Percentiles rank a stretch among this genome's conserved stretches.
These are phyloP conservation scores for Cinchona pubescens DNA, from an alignment of 257 asterid genomes.

Conservation along the genomic window DNA sequence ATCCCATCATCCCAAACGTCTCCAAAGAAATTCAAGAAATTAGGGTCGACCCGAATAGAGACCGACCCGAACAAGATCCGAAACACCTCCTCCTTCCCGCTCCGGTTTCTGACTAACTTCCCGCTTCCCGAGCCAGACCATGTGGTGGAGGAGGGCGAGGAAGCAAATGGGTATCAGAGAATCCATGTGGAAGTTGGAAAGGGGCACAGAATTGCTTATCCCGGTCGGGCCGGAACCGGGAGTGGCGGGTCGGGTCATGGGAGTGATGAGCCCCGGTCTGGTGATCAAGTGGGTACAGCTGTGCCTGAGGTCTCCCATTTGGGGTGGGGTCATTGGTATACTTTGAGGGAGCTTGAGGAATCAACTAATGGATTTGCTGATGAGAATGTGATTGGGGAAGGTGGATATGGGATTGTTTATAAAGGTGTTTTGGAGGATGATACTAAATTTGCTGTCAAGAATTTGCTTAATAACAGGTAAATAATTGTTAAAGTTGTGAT, in stretches of 20 bases:
- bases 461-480: slow-evolving; percentile 87
- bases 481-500: slow-evolving; percentile 2
- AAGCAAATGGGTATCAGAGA: slow-evolving; percentile 34
- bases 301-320: slow-evolving; percentile 89
- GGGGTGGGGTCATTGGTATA: slow-evolving; percentile 99
- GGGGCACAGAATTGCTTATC: slow-evolving; percentile 49
- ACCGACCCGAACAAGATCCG: slow-evolving; percentile 26
- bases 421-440: slow-evolving; percentile 61
- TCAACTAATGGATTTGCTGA: slow-evolving; percentile 61
- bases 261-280: slow-evolving; percentile 48
- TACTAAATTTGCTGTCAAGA: slow-evolving; percentile 67
- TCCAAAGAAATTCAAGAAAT: slow-evolving; percentile 80
- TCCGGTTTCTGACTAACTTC: slow-evolving; percentile 38
- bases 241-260: slow-evolving; percentile 49
- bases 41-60: slow-evolving; percentile 50
- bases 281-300: slow-evolving; percentile 34
- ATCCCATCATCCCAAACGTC: slow-evolving; percentile 50
- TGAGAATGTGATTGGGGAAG: slow-evolving; percentile 92
- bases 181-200: slow-evolving; percentile 60
- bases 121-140: slow-evolving; percentile 43
- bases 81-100: slow-evolving; percentile 31
- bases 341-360: slow-evolving; percentile 76
- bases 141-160: slow-evolving; percentile 22
- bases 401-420: slow-evolving; percentile 93
- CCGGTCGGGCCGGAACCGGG: slow-evolving; percentile 40